Evolutionary conservation across 352 stramenopile genomes (phyloP), one percentile per base, ranked within the genome.

Genomic region (Pythium rishiriense): DNA sequence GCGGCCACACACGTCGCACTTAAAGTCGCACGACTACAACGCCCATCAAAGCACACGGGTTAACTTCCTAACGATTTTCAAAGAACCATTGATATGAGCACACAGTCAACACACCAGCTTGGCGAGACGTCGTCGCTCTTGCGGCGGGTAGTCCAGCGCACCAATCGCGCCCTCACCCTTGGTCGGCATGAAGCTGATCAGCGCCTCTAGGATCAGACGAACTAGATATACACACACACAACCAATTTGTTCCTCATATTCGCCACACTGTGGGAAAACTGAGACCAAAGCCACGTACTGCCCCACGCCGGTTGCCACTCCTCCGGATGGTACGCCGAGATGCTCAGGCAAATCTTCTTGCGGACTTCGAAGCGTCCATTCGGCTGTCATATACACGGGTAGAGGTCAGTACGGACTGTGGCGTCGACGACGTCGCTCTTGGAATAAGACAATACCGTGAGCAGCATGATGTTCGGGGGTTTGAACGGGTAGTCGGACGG

Each of bases 341-440:
- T 99, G 41, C 89, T 98, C 21, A 99, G 72, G 76, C 97, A 99
- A 60, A 99, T 98, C 81, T 99, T 99, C 56, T 97, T 98, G 64
- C 92, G 92, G 8, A 97, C 90, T 77, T 98, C 96, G 73, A 99
- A 99, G 35, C 97, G 91, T 31, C 97, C 97, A 59, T 98, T 99
- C 7, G 92, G 91, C 81, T 92, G 60, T 22, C 58, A 28, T 3
- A 24, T 21, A 15, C 64, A 17, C 33, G 9, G 17, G 21, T 58
- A 17, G 28, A 43, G n/a, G 25, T 25, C 29, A 41, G 35, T 17
- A 19, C 9, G 9, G 35, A 17, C 2, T 17, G n/a, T n/a, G n/a
- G n/a, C n/a, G n/a, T n/a, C n/a, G n/a, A n/a, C n/a, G 9, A 41
- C 17, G 11, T 41, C 6, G 35, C 35, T 41, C 35, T 41, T 17